Percentiles rank a stretch among this genome's conserved stretches.
Evolutionary conservation across 208 protist species (phyloP).

Genomic region (Tetramitus jugosus): DNA sequence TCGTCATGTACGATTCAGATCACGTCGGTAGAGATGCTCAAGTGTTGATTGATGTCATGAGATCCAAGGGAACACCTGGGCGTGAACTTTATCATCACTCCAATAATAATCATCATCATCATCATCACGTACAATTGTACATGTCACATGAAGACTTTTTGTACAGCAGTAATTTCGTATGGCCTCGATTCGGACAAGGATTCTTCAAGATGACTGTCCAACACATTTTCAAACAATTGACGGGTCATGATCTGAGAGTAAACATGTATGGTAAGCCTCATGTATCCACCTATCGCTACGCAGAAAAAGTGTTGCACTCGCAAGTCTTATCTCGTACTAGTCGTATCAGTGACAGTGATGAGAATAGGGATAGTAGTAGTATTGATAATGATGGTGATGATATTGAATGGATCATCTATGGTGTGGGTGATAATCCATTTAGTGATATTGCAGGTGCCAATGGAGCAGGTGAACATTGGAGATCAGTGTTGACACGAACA

Average conservation of each 20-base stretch:
- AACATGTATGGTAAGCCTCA: not conserved
- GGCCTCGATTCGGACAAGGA: constrained; percentile 1
- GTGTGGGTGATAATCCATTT: not conserved
- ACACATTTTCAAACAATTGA: not conserved
- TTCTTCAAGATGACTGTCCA: not conserved
- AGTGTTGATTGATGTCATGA: not conserved
- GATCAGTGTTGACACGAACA: not conserved
- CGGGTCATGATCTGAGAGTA: not conserved
- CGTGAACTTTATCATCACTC: not conserved
- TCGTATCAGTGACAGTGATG: too few species aligned
- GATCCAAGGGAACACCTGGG: not conserved
- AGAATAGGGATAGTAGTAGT: too few species aligned
- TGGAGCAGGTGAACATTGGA: not conserved
- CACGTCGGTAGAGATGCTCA: not conserved
- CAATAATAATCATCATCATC: not conserved
- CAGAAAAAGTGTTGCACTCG: not conserved
- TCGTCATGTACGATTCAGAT: not conserved
- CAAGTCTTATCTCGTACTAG: too few species aligned
- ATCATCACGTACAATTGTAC: not conserved
- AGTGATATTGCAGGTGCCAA: not conserved
- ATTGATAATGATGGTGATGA: not conserved
- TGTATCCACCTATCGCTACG: not conserved
- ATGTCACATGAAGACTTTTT: constrained; percentile 3
- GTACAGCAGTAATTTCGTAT: not conserved
- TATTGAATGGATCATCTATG: not conserved